Evolutionary conservation across 305 asterid species (phyloP).

Genomic region (Fraxinus dipetala): DNA sequence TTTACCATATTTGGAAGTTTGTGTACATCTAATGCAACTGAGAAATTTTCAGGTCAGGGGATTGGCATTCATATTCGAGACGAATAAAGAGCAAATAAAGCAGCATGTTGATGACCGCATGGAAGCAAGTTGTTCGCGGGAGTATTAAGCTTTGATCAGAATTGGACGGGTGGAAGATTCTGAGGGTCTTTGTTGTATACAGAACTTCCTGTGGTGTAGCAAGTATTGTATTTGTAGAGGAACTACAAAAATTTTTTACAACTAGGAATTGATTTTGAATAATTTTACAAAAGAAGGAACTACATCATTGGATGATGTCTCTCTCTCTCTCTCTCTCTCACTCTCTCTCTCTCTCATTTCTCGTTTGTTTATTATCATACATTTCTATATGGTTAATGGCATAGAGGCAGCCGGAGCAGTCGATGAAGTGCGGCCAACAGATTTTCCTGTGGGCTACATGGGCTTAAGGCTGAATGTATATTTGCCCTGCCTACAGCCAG

Average conservation of each 20-base stretch:
- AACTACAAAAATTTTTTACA: neutral
- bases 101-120: constrained; percentile 24
- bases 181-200: constrained; percentile 25
- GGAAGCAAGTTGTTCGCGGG: constrained; percentile 11
- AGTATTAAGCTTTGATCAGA: constrained; percentile 14
- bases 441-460: too few relatives aligned
- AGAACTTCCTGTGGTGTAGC: constrained; percentile 18
- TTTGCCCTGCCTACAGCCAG: too few relatives aligned
- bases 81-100: constrained; percentile 23
- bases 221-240: neutral
- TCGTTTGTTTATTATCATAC: neutral
- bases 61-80: constrained; percentile 36
- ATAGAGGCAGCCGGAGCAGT: neutral
- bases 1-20: neutral
- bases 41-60: constrained; percentile 15
- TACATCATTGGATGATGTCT: neutral
- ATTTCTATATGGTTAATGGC: neutral
- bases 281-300: neutral
- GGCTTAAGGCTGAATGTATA: too few relatives aligned
- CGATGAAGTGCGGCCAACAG: neutral
- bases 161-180: constrained; percentile 4
- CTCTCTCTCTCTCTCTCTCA: neutral
- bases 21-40: neutral
- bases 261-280: neutral
- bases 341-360: neutral